phyloP scores from a whole-genome alignment of 192 early-diverging fungal genomes.

The Podila verticillata region DNA sequence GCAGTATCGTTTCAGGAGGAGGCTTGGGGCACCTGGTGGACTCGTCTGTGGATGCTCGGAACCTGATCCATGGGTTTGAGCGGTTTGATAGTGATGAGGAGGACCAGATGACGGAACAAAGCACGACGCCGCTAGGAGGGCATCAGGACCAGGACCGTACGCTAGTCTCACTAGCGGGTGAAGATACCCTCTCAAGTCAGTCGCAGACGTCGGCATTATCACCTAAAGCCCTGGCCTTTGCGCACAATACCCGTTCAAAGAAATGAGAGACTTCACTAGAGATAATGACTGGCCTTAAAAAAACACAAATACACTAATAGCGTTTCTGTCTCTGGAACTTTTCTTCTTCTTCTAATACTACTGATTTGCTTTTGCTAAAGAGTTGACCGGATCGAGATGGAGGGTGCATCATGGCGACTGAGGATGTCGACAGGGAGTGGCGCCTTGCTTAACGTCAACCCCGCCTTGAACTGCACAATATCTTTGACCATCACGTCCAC shows the following conservation, averaged over 20 bases:
- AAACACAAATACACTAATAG: too few relatives aligned
- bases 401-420: neutral
- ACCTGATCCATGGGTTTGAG: slow-evolving; percentile 42
- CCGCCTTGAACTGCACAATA: slow-evolving; percentile 55
- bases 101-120: neutral
- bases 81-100: slow-evolving; percentile 50
- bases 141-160: slow-evolving; percentile 10
- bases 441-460: slow-evolving; percentile 51
- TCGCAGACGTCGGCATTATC: neutral
- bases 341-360: too few relatives aligned
- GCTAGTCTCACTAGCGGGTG: slow-evolving; percentile 2
- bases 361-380: neutral
- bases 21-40: slow-evolving; percentile 12
- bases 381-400: neutral
- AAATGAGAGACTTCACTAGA: too few relatives aligned
- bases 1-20: neutral
- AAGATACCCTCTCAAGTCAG: neutral
- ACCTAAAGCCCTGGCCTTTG: slow-evolving; percentile 30
- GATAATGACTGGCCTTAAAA: too few relatives aligned
- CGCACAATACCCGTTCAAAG: slow-evolving; percentile 1
- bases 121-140: neutral
- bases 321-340: too few relatives aligned
- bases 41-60: slow-evolving; percentile 23
- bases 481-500: slow-evolving; percentile 54
- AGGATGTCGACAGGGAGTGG: slow-evolving; percentile 38